Percentiles rank a stretch among this genome's conserved stretches.
Conservation (phyloP, 768 basidiomycete species). For the Dacryopinax spathularia region DNA sequence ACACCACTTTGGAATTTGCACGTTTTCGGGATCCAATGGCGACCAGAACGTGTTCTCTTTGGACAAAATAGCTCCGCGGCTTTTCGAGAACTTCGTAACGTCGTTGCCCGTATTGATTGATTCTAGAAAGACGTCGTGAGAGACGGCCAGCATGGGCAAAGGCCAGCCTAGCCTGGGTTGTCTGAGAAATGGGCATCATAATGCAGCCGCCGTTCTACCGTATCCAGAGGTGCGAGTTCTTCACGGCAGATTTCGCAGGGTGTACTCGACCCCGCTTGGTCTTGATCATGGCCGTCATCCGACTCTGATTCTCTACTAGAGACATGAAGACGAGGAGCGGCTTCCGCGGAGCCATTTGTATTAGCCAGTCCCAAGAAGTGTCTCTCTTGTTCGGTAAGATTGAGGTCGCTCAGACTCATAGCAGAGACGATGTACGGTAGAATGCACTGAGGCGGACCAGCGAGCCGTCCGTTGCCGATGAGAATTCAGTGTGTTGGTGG, state of each 20-base stretch:
- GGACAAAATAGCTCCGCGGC: neutral
- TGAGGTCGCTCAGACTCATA: neutral
- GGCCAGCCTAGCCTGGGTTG: neutral
- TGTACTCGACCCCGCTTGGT: neutral
- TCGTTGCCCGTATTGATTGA: neutral
- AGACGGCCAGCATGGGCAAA: neutral
- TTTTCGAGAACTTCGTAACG: neutral
- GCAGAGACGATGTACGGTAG: too few relatives aligned
- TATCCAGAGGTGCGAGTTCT: neutral
- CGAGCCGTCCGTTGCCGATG: too few relatives aligned
- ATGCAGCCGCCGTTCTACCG: conserved; percentile 35
- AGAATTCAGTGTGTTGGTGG: too few relatives aligned
- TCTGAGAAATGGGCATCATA: conserved; percentile 37
- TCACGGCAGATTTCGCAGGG: neutral
- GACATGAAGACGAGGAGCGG: neutral
- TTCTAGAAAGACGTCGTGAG: neutral
- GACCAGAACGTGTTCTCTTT: neutral
- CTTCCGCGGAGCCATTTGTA: neutral
- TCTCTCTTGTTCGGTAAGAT: neutral
- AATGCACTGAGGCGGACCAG: too few relatives aligned
- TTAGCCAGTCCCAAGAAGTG: neutral
- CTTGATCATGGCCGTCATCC: neutral
- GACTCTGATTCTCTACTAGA: neutral
- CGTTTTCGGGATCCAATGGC: neutral
- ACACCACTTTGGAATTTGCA: neutral